phyloP scores from a whole-genome alignment of 495 filamentous ascomycete genomes.

The Aspergillus hancockii region DNA sequence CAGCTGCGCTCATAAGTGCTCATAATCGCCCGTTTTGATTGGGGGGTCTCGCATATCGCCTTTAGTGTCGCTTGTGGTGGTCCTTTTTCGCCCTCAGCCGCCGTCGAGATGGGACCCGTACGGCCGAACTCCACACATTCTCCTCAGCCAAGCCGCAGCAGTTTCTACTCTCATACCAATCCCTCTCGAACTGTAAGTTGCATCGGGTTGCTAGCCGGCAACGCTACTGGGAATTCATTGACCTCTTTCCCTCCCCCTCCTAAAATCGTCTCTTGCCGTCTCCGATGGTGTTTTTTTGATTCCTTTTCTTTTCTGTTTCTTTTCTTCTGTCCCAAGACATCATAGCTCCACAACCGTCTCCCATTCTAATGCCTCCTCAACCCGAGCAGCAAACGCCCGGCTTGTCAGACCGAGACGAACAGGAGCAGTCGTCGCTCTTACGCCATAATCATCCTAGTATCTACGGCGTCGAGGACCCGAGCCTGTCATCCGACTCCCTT shows the following conservation, averaged over 20 bases:
- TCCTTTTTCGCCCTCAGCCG: neutral
- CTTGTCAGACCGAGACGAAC: conserved; percentile 31
- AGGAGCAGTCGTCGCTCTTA: conserved; percentile 31
- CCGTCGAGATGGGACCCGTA: conserved; percentile 8
- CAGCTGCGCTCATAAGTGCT: neutral
- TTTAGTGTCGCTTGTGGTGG: neutral
- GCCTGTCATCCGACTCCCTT: conserved; percentile 53
- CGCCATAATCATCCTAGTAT: conserved; percentile 54
- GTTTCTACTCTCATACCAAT: conserved; percentile 18
- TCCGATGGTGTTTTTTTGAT: neutral
- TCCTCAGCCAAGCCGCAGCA: conserved; percentile 25
- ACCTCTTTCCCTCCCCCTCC: neutral
- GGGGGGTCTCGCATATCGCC: neutral
- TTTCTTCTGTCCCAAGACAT: neutral
- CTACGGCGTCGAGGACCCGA: conserved; percentile 67
- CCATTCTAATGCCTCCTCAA: conserved; percentile 1
- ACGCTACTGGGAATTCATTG: conserved; percentile 9
- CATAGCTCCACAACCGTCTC: neutral
- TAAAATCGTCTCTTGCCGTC: neutral
- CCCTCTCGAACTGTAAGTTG: conserved; percentile 3
- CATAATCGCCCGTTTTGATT: neutral
- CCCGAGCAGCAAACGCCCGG: conserved; percentile 27
- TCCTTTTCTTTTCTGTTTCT: neutral
- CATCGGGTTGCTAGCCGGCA: neutral
- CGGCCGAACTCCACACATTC: conserved; percentile 22